phyloP scores from a whole-genome alignment of 139 green algal genomes.

The Desmodesmus armatus region DNA sequence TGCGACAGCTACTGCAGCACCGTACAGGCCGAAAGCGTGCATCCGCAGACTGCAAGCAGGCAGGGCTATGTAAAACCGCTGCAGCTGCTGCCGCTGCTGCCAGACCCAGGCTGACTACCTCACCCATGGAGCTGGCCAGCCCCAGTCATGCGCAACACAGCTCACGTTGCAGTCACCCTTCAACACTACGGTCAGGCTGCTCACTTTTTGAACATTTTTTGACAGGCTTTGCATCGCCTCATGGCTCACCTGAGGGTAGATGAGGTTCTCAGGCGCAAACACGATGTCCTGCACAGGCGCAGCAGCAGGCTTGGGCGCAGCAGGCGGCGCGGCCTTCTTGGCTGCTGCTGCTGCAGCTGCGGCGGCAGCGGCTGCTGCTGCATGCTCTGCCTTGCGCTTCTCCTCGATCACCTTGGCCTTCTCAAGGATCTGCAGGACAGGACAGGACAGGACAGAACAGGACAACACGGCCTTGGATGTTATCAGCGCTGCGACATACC shows the following conservation, averaged over 20 bases:
- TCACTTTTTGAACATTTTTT: too few species aligned
- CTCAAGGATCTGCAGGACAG: slow-evolving; percentile 48
- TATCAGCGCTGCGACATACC: background rate
- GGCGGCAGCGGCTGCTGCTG: slow-evolving; percentile 31
- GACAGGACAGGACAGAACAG: background rate
- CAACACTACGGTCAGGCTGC: too few species aligned
- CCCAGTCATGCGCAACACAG: too few species aligned
- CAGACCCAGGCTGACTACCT: too few species aligned
- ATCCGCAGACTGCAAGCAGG: too few species aligned
- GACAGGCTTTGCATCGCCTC: background rate
- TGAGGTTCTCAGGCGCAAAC: slow-evolving; percentile 13
- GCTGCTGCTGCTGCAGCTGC: slow-evolving; percentile 25
- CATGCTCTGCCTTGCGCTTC: slow-evolving; percentile 36
- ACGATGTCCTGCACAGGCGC: slow-evolving; percentile 6
- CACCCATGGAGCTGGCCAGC: too few species aligned
- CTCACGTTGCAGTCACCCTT: too few species aligned
- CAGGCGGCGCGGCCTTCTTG: slow-evolving; percentile 9
- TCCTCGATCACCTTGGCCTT: slow-evolving; percentile 49
- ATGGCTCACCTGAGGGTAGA: slow-evolving; percentile 21
- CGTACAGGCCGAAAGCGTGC: too few species aligned
- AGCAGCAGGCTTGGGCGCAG: slow-evolving; percentile 9
- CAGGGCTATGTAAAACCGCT: background rate
- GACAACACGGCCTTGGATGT: background rate
- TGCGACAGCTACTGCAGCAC: too few species aligned
- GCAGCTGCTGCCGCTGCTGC: background rate